Percentiles rank a stretch among this genome's conserved stretches.
phyloP scores from a whole-genome alignment of 148 eudicot genomes.

The Vaccinium darrowii region DNA sequence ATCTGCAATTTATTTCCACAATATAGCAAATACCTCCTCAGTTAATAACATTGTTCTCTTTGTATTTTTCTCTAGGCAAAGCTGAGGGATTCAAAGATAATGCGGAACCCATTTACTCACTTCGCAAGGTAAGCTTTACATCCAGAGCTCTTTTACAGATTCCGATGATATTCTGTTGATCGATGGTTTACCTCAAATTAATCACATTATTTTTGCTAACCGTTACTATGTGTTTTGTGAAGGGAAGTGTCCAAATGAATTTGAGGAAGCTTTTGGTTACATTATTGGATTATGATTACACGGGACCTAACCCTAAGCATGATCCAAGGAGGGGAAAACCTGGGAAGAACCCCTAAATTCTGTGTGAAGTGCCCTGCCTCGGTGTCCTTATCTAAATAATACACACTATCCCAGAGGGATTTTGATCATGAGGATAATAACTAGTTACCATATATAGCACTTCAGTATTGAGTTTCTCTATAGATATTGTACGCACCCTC shows the following conservation, averaged over 20 bases:
- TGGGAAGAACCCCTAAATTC: constrained; percentile 43
- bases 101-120: not conserved
- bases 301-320: constrained; percentile 87
- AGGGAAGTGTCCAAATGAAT: constrained; percentile 31
- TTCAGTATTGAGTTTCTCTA: not conserved
- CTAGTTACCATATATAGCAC: not conserved
- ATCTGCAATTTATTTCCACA: not conserved
- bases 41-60: constrained; percentile 3
- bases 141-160: not conserved
- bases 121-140: constrained; percentile 37
- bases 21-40: not conserved
- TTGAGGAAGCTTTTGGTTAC: constrained; percentile 62
- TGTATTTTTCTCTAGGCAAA: constrained; percentile 23
- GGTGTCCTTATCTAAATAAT: constrained; percentile 1
- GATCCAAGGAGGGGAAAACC: constrained; percentile 76
- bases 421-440: constrained; percentile 15
- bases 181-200: not conserved
- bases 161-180: not conserved
- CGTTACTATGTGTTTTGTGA: constrained; percentile 8
- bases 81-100: constrained; percentile 22
- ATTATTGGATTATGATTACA: constrained; percentile 70
- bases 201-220: not conserved
- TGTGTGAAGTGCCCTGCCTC: not conserved
- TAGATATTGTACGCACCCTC: not conserved
- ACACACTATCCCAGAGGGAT: constrained; percentile 1